Evolutionary conservation across 257 asterid species (phyloP).

Genomic region (Dorcoceras hygrometricum): DNA sequence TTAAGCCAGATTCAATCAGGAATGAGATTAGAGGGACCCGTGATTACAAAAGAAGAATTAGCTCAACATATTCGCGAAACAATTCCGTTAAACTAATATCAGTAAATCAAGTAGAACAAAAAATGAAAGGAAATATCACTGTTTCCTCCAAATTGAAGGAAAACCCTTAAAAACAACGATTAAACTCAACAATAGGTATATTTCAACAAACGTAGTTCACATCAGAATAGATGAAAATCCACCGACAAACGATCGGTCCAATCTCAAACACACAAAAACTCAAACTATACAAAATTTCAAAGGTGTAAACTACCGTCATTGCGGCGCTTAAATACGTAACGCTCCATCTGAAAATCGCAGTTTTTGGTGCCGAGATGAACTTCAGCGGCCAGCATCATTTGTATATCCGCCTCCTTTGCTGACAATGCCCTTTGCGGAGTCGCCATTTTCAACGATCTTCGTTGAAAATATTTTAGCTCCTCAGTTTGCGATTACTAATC

Average conservation of each 20-base stretch:
- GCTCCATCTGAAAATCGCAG: conserved; percentile 36
- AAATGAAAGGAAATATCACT: too few species aligned
- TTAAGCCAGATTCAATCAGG: not conserved
- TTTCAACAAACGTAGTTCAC: not conserved
- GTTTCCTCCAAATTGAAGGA: not conserved
- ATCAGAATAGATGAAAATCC: not conserved
- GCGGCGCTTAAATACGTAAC: conserved; percentile 38
- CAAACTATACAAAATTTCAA: not conserved
- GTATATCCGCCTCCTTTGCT: conserved; percentile 37
- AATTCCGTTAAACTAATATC: not conserved
- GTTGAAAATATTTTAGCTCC: not conserved
- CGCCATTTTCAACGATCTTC: conserved; percentile 20
- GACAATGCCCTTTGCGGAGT: conserved; percentile 25
- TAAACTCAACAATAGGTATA: too few species aligned
- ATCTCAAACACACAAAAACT: too few species aligned
- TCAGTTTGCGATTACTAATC: too few species aligned
- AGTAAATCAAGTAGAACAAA: too few species aligned
- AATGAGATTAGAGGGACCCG: not conserved
- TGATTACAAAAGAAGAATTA: too few species aligned
- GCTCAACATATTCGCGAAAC: not conserved
- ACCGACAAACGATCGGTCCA: too few species aligned
- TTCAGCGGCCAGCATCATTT: conserved; percentile 39
- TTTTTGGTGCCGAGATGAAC: conserved; percentile 44
- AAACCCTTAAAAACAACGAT: too few species aligned
- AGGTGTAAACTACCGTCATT: conserved; percentile 22